Evolutionary conservation across 2,329 filamentous ascomycete genomes (phyloP).

Genomic region (Capronia coronata): DNA sequence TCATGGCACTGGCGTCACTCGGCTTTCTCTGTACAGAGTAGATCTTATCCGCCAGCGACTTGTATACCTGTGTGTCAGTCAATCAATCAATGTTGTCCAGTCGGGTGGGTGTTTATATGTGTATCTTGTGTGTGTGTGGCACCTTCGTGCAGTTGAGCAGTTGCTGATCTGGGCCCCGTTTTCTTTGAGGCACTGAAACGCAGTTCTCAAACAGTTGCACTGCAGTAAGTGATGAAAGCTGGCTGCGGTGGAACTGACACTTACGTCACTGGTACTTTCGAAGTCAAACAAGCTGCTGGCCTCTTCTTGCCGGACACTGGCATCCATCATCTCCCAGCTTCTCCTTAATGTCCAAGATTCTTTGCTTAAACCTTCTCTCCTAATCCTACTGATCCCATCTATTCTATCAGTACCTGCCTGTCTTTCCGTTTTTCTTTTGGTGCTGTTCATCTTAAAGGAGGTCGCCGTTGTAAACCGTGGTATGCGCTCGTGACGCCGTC

Average conservation of each 20-base stretch:
- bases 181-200: background rate
- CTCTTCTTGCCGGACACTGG: background rate
- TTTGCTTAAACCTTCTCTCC: background rate
- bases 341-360: background rate
- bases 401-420: background rate
- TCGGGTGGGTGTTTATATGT: background rate
- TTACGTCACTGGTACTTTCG: constrained; percentile 1
- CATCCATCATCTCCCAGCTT: background rate
- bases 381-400: background rate
- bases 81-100: no score
- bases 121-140: background rate
- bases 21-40: no score
- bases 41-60: no score
- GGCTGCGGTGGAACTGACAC: background rate
- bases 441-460: background rate
- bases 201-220: background rate
- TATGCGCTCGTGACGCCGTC: background rate
- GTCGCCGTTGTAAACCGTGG: background rate
- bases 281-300: background rate
- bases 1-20: background rate
- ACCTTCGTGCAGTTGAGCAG: background rate
- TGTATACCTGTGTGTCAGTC: no score
- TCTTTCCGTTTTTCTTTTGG: background rate
- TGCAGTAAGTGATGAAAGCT: no score
- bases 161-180: background rate